Conservation (phyloP, 352 stramenopile species). For the Pelagophyceae sp. region DNA sequence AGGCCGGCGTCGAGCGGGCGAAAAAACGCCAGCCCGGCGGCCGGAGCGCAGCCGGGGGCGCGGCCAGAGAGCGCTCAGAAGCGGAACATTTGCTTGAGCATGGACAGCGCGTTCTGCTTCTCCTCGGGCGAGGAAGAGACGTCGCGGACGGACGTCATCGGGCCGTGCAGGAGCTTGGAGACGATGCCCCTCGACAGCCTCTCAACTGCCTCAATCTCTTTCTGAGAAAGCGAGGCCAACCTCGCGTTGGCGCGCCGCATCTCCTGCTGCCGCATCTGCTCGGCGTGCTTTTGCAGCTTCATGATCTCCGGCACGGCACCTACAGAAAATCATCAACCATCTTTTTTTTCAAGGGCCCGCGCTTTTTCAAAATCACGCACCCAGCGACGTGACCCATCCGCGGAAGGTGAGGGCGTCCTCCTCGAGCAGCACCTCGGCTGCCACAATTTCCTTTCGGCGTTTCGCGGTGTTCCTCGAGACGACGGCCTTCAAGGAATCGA, state of each 20-base stretch:
- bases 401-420: conserved; percentile 61
- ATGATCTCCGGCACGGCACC: conserved; percentile 70
- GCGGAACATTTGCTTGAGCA: conserved; percentile 40
- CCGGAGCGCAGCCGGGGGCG: no score
- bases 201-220: conserved; percentile 68
- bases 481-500: conserved; percentile 75
- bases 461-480: conserved; percentile 74
- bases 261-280: conserved; percentile 63
- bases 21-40: no score
- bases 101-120: conserved; percentile 31
- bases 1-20: no score
- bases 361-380: no score
- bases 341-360: no score
- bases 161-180: conserved; percentile 74
- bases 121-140: conserved; percentile 41
- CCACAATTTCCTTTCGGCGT: conserved; percentile 69
- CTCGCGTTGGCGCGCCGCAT: conserved; percentile 61
- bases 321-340: no score
- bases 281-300: conserved; percentile 68
- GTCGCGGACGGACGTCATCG: conserved; percentile 64
- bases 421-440: conserved; percentile 60
- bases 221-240: conserved; percentile 58
- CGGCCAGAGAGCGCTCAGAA: no score
- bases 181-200: conserved; percentile 67
- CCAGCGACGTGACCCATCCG: conserved; percentile 65